Evolutionary conservation across 2,329 filamentous ascomycete genomes (phyloP).

Genomic region (Torrubiella hemipterigena): DNA sequence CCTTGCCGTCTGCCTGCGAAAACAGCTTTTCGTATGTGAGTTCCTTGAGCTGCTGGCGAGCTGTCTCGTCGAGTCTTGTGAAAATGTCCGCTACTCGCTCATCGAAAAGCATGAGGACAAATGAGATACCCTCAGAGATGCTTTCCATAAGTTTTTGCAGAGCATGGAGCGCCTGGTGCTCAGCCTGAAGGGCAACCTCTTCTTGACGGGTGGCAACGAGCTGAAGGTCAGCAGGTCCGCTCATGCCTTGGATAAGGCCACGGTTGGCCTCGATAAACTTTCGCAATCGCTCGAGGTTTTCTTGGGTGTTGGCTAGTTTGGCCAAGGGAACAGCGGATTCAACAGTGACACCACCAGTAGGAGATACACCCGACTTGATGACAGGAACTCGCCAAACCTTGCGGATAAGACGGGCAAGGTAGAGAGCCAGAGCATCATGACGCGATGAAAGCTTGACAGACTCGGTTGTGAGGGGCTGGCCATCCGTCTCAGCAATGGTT

Average conservation of each 20-base stretch:
- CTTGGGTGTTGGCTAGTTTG: conserved; percentile 69
- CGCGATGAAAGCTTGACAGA: conserved; percentile 78
- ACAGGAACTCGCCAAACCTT: conserved; percentile 79
- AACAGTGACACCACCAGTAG: conserved; percentile 51
- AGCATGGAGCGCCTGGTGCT: conserved; percentile 84
- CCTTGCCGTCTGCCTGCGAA: conserved; percentile 64
- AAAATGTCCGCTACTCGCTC: conserved; percentile 87
- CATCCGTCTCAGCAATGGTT: conserved; percentile 64
- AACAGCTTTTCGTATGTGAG: conserved; percentile 87
- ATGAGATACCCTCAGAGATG: conserved; percentile 93
- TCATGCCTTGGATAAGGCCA: conserved; percentile 82
- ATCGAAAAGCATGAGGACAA: conserved; percentile 88
- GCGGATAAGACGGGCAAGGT: conserved; percentile 77
- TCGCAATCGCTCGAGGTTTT: conserved; percentile 65
- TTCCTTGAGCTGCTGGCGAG: conserved; percentile 56
- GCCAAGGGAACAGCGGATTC: conserved; percentile 50
- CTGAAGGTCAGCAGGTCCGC: conserved; percentile 78
- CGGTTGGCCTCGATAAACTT: conserved; percentile 82
- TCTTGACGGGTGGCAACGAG: conserved; percentile 73
- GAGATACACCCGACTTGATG: conserved; percentile 38
- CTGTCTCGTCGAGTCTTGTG: conserved; percentile 56
- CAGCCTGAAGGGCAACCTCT: conserved; percentile 82
- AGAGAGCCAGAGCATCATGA: conserved; percentile 78
- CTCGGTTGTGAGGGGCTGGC: conserved; percentile 62
- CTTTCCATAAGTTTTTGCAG: conserved; percentile 76